Base-by-base conservation (phyloP, 768 basidiomycete genomes). In the Hebeloma cylindrosporum region DNA sequence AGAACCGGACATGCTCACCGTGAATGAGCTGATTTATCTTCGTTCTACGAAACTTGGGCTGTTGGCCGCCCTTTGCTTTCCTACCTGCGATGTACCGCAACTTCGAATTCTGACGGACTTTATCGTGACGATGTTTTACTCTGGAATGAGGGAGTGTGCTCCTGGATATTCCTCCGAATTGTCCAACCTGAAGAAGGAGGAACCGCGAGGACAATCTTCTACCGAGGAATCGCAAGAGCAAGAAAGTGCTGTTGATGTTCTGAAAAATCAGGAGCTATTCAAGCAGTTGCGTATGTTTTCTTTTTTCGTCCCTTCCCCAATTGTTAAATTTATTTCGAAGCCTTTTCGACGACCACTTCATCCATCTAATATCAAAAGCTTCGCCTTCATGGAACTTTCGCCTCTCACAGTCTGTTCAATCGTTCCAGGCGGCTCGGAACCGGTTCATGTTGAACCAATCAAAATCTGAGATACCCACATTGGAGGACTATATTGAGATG, bases 41-140 rank as follows among this genome's bases (percentile, higher is more conserved):
- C 54, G 42, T 14, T 46, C 64, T 7, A 56, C 54, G 16, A 71
- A 70, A 53, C 49, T 63, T 16, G 81, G 80, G 1, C 63, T 86
- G 17, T 68, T 83, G 21, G 79, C 78, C 1, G 69, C 79, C 1
- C 68, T 82, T 1, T 82, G 80, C 53, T 77, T 78, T 52, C 83
- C 84, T 6, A 72, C 64, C 2, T 78, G 75, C 51, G 83, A 83
- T 53, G 62, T 66, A 6, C 63, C 79, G 0, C 83, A 85, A 57
- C 62, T 86, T 17, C 64, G 69, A 23, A 64, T 80, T 26, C 61
- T 77, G 38, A 67, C 73, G 23, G 78, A 83, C 48, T 71, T 82
- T 34, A 53, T 77, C 43, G 69, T 71, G 29, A 49, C 77, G 39
- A 42, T 79, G 33, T 50, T 73, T 16, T 57, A 70, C 45, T 64